A percentile compares a stretch with the other conserved stretches of the same genome.
Evolutionary conservation across 1,139 yeast species (phyloP).

Genomic region (Magnusiomyces fungicola): DNA sequence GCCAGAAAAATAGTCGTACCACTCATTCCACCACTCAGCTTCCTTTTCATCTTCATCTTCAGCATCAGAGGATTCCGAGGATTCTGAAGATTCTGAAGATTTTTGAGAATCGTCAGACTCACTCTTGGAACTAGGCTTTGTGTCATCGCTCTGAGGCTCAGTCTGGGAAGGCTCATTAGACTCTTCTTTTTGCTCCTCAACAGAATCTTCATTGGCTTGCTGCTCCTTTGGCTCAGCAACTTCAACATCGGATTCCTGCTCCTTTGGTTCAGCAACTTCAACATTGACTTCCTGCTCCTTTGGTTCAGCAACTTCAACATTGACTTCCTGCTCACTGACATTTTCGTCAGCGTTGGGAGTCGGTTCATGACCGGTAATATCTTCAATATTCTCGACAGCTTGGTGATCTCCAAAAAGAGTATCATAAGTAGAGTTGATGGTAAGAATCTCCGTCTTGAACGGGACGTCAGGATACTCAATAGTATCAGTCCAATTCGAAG

Average conservation of each 20-base stretch:
- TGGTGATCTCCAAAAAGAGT: conserved; percentile 18
- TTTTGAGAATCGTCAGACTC: background rate
- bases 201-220: background rate
- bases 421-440: conserved; percentile 31
- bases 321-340: conserved; percentile 10
- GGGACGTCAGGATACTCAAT: conserved; percentile 51
- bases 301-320: background rate
- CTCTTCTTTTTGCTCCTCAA: background rate
- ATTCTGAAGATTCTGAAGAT: background rate
- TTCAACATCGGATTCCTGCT: background rate
- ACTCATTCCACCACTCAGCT: conserved; percentile 5
- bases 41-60: conserved; percentile 7
- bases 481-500: conserved; percentile 48
- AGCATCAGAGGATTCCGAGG: conserved; percentile 16
- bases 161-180: background rate
- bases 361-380: conserved; percentile 21
- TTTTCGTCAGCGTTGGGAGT: background rate
- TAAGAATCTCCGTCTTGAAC: conserved; percentile 33
- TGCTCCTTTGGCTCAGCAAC: background rate
- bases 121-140: background rate
- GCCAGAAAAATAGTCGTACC: conserved; percentile 5
- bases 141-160: background rate
- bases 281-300: background rate
- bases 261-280: background rate
- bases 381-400: conserved; percentile 10